These are phyloP conservation scores for Melastoma candidum DNA, from an alignment of 441 rosid species.

Conservation along the genomic window DNA sequence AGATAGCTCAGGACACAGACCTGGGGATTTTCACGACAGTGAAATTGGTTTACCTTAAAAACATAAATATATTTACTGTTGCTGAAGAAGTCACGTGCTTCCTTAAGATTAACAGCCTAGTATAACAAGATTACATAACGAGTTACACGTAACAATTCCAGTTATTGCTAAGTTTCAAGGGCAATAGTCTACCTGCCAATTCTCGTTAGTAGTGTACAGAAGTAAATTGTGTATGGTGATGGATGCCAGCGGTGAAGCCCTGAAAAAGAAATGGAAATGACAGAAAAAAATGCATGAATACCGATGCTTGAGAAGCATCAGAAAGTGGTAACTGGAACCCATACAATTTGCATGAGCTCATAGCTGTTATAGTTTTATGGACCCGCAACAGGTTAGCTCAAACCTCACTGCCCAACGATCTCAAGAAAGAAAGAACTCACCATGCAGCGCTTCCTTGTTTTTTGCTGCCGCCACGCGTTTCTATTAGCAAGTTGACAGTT, in stretches of 20 bases:
- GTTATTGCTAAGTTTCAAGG: slow-evolving; percentile 5
- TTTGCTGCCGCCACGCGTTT: slow-evolving; percentile 67
- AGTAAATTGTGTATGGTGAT: slow-evolving; percentile 78
- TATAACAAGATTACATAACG: slow-evolving; percentile 16
- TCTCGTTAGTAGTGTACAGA: slow-evolving; percentile 80
- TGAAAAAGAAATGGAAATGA: slow-evolving; percentile 11
- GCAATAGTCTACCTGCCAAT: slow-evolving; percentile 66
- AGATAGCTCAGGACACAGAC: not conserved
- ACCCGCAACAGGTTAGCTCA: too few species aligned
- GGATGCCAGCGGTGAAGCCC: slow-evolving; percentile 97
- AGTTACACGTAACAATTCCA: slow-evolving; percentile 8
- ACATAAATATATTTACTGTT: slow-evolving; percentile 75
- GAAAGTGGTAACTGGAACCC: slow-evolving; percentile 14
- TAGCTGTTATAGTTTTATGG: too few species aligned
- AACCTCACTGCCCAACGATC: not conserved
- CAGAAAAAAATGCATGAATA: not conserved
- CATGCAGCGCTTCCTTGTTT: slow-evolving; percentile 79
- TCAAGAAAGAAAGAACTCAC: slow-evolving; percentile 30
- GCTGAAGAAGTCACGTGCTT: slow-evolving; percentile 81
- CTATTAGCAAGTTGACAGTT: slow-evolving; percentile 90
- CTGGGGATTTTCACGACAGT: not conserved
- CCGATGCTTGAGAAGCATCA: slow-evolving; percentile 12
- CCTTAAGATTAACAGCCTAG: slow-evolving; percentile 94
- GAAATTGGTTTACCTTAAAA: slow-evolving; percentile 57
- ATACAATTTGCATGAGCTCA: not conserved